Percentiles rank a stretch among this genome's conserved stretches.
Evolutionary conservation across 176 grass and related monocot genomes (phyloP).

Genomic region (Zoysia pacifica): DNA sequence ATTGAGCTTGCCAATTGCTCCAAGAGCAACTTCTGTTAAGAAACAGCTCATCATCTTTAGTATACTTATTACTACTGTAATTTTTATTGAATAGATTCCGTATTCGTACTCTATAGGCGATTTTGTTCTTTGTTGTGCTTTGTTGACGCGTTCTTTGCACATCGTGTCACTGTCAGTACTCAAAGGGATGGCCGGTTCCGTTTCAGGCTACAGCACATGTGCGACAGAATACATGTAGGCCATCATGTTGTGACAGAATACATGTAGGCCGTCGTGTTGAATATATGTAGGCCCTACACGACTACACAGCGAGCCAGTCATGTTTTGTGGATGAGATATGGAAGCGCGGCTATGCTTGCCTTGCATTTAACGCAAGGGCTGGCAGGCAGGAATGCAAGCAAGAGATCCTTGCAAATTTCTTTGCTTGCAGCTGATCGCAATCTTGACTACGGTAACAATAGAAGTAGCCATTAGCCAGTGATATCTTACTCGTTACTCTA

Average conservation of each 20-base stretch:
- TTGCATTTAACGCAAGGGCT: slow-evolving; percentile 39
- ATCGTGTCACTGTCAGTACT: not conserved
- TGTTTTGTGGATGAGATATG: not conserved
- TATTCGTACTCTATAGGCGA: not conserved
- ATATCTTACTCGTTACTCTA: not conserved
- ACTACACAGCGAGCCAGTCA: slow-evolving; percentile 3
- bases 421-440: not conserved
- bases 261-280: no score
- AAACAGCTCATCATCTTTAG: not conserved
- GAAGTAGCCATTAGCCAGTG: no score
- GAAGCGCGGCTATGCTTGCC: slow-evolving; percentile 2
- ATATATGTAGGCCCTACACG: no score
- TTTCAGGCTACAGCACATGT: not conserved
- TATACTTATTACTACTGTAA: not conserved
- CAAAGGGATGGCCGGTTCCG: not conserved
- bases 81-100: not conserved
- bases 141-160: slow-evolving; percentile 5
- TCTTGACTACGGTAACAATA: not conserved
- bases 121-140: not conserved
- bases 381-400: not conserved
- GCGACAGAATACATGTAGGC: not conserved
- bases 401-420: slow-evolving; percentile 21
- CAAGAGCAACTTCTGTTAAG: not conserved
- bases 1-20: not conserved
- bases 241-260: not conserved